These are phyloP conservation scores for Gilbertella persicaria DNA, from an alignment of 371 early-diverging fungal genomes.

Conservation along the genomic window DNA sequence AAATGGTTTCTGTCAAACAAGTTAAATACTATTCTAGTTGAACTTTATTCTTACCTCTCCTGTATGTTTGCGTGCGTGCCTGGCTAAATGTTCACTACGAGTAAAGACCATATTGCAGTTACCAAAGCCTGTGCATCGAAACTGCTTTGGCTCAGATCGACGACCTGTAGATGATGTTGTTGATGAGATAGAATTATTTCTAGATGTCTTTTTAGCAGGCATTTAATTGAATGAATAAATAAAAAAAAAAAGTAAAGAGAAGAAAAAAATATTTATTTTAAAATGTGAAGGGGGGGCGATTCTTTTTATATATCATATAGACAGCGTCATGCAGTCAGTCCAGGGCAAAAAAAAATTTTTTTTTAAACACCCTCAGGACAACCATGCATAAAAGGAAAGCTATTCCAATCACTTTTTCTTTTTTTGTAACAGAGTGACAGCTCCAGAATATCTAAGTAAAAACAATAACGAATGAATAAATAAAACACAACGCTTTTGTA, in stretches of 20 bases:
- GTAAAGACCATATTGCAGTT: constrained; percentile 58
- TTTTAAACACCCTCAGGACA: too few species aligned
- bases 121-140: constrained; percentile 53
- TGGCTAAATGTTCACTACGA: constrained; percentile 53
- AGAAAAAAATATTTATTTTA: background rate
- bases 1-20: constrained; percentile 42
- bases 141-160: constrained; percentile 38
- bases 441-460: constrained; percentile 32
- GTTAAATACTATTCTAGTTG: background rate
- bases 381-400: too few species aligned
- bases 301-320: background rate
- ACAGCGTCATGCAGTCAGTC: background rate
- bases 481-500: constrained; percentile 12
- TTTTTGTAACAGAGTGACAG: constrained; percentile 17
- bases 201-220: background rate
- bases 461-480: background rate
- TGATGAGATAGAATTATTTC: background rate
- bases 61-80: constrained; percentile 61
- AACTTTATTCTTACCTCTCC: constrained; percentile 45
- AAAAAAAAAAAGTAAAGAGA: constrained; percentile 1
- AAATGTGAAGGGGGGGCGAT: too few species aligned
- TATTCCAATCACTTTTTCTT: background rate
- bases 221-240: background rate
- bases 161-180: constrained; percentile 6
- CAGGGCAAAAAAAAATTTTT: background rate